These are phyloP conservation scores for Hymenoscyphus scutula DNA, from an alignment of 2,329 filamentous ascomycete genomes.

Conservation along the genomic window DNA sequence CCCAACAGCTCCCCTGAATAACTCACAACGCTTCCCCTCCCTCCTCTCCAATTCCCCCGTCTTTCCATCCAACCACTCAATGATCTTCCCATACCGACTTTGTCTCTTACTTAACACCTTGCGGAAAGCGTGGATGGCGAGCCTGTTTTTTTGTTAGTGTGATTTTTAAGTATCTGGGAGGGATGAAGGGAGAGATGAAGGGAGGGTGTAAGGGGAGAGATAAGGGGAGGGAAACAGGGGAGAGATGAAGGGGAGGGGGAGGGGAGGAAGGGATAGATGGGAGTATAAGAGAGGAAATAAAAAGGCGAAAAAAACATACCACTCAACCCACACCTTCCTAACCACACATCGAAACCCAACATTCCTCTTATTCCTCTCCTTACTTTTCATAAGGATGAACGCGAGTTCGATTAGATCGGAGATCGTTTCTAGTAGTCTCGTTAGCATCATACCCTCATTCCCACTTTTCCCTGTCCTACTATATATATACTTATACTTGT, in stretches of 20 bases:
- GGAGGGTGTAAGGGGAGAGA: background rate
- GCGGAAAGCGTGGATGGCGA: constrained; percentile 69
- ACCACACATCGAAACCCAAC: constrained; percentile 27
- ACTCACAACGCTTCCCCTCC: constrained; percentile 12
- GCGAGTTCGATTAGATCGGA: constrained; percentile 26
- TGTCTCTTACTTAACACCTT: constrained; percentile 69
- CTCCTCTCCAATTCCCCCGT: constrained; percentile 12
- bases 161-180: background rate
- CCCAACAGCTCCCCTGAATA: constrained; percentile 14
- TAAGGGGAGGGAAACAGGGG: background rate
- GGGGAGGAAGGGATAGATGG: too few relatives aligned
- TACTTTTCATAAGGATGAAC: constrained; percentile 31
- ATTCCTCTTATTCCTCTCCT: constrained; percentile 24
- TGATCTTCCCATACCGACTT: constrained; percentile 60
- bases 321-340: constrained; percentile 32
- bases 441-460: constrained; percentile 4
- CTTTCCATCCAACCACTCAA: constrained; percentile 63
- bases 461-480: too few relatives aligned
- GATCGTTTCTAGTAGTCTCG: constrained; percentile 22
- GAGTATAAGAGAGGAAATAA: too few relatives aligned
- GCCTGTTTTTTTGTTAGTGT: constrained; percentile 37
- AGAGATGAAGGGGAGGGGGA: background rate
- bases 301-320: constrained; percentile 24
- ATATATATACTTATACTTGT: background rate
- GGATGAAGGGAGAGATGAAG: background rate